Conservation (phyloP, 164 flowering plant species). For the Magnolia changhungtana region DNA sequence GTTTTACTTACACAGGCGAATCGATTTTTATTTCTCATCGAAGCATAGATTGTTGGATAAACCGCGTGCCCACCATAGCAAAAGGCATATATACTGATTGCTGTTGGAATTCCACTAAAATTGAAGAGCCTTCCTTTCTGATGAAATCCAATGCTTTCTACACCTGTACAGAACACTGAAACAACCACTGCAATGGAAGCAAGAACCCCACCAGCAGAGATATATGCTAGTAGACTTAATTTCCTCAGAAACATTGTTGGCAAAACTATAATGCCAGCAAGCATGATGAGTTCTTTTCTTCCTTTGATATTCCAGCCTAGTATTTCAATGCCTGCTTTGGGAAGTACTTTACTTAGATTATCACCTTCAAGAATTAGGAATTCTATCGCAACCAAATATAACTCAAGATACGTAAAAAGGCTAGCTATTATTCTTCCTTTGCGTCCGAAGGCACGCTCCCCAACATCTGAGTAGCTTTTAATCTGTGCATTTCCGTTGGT, state of each 20-base stretch:
- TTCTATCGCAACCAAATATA: constrained; percentile 7
- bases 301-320: not conserved
- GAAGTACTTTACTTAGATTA: not conserved
- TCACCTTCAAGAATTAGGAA: constrained; percentile 9
- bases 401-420: not conserved
- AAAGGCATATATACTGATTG: constrained; percentile 57
- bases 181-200: constrained; percentile 43
- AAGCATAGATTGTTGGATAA: constrained; percentile 66
- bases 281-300: not conserved
- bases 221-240: not conserved
- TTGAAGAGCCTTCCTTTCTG: constrained; percentile 39
- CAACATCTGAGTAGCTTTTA: constrained; percentile 4
- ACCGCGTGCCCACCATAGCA: constrained; percentile 70
- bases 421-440: not conserved
- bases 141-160: constrained; percentile 52
- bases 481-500: not conserved
- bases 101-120: constrained; percentile 42
- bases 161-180: constrained; percentile 68
- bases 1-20: constrained; percentile 39
- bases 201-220: constrained; percentile 69
- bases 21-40: constrained; percentile 58
- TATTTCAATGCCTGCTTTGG: not conserved
- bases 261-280: not conserved
- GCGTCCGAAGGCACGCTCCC: not conserved
- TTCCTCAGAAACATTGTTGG: constrained; percentile 4